phyloP scores from a whole-genome alignment of 768 basidiomycete genomes.

The Amanita fuliginea region DNA sequence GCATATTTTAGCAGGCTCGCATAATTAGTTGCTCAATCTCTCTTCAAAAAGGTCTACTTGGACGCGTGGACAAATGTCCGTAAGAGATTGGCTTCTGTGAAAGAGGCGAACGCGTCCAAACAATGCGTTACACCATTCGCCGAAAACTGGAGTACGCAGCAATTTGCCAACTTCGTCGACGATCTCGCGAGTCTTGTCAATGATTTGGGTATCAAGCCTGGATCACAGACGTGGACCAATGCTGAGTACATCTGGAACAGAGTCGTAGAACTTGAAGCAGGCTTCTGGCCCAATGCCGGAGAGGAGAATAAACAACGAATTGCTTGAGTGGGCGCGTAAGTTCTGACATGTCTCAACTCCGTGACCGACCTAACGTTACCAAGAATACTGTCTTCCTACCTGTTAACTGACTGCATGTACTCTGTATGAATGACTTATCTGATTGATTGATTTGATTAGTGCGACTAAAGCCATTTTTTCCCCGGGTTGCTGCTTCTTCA shows the following conservation, averaged over 20 bases:
- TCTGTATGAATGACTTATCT: not conserved
- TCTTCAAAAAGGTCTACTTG: constrained; percentile 43
- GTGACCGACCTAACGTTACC: not conserved
- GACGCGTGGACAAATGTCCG: constrained; percentile 54
- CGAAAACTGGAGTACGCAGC: constrained; percentile 48
- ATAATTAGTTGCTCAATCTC: not conserved
- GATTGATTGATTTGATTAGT: too few species aligned
- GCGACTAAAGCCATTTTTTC: not conserved
- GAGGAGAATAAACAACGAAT: constrained; percentile 16
- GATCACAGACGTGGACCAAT: constrained; percentile 21
- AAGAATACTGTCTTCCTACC: not conserved
- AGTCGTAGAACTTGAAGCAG: constrained; percentile 48
- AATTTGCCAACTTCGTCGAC: constrained; percentile 43
- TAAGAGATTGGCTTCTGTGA: constrained; percentile 9
- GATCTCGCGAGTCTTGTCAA: constrained; percentile 38
- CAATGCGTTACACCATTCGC: constrained; percentile 37
- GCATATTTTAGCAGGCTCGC: not conserved
- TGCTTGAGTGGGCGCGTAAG: not conserved
- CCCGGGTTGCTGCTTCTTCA: not conserved
- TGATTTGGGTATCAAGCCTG: constrained; percentile 24
- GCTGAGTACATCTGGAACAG: constrained; percentile 46
- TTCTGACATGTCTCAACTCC: not conserved
- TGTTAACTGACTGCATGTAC: not conserved
- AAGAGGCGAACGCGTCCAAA: constrained; percentile 9
- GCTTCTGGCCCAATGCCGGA: constrained; percentile 44